Base-by-base conservation (phyloP, 495 filamentous ascomycete species). In the Penicillium crystallinum region DNA sequence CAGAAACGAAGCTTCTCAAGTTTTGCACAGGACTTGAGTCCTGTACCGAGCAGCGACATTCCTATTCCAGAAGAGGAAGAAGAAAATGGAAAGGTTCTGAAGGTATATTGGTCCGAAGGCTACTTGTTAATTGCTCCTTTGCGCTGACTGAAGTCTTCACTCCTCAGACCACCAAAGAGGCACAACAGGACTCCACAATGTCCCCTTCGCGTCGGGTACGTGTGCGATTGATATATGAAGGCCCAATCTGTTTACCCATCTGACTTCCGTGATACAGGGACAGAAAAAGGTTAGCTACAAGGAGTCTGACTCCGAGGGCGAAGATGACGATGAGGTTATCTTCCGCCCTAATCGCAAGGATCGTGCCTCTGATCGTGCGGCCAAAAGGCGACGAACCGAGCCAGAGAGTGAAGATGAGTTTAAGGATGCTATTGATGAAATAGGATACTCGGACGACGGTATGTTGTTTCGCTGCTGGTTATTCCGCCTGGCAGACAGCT, bases 21-120 rank as follows among this genome's bases (percentile, higher is more conserved):
- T 67, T 71, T 73, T 38, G 64, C 62, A 10, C 69, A 75, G 58
- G 78, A 74, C 55, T 61, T 83, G 65, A 90, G 87, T 0, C 89
- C 90, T n/a, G 80, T 86, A 2, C 86, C 89, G 3, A 95, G 87
- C 70, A 93, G 89, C 65, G 89, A 91, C 64, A 71, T 81, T 18
- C 57, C 64, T 4, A 54, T 69, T 4, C 61, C 66, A 10, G 67
- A 76, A 0, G 72, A 75, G 21, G 67, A 72, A 19, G 71, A 72
- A 19, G 60, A 65, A 22, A 56, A 62, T 23, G 58, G 33, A 11
- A 52, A 46, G 43, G 47, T 37, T 30, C 40, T 53, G 9, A 70
- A 67, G 62, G 65, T 67, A 47, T 57, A 48, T 4, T 33, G 3
- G 31, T 41, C 30, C 37, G 34, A 14, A 7, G 34, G 35, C 40